A percentile compares a stretch with the other conserved stretches of the same genome.
These are phyloP conservation scores for Mycena polygramma DNA, from an alignment of 768 basidiomycete genomes.

Conservation along the genomic window DNA sequence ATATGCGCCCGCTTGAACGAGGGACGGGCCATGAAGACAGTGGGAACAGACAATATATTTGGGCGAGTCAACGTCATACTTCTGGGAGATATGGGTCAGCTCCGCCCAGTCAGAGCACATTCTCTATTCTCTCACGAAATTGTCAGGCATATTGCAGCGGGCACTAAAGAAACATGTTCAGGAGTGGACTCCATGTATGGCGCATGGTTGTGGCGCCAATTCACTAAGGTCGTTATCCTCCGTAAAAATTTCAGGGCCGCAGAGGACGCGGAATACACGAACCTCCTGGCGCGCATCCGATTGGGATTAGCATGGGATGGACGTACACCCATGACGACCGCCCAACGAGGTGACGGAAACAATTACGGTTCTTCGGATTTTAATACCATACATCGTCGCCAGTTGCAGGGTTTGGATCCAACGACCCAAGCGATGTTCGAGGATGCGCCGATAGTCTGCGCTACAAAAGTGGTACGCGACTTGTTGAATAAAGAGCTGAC, in stretches of 20 bases:
- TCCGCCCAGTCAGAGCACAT: background rate
- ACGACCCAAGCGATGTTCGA: background rate
- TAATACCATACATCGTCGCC: background rate
- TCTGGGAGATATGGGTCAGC: constrained; percentile 21
- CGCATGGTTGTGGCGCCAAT: constrained; percentile 12
- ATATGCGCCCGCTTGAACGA: constrained; percentile 3
- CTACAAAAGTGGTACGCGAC: constrained; percentile 4
- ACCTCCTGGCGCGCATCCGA: constrained; percentile 4
- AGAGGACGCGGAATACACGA: constrained; percentile 8
- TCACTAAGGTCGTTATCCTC: constrained; percentile 1
- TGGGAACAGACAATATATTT: background rate
- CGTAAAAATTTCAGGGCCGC: background rate
- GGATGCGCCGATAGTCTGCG: constrained; percentile 8
- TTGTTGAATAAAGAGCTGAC: background rate
- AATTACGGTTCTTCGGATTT: background rate
- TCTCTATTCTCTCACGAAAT: constrained; percentile 6
- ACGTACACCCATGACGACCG: rapidly evolving
- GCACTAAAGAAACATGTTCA: background rate
- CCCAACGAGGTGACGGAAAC: background rate
- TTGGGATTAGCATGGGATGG: constrained; percentile 4
- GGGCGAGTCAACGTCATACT: background rate
- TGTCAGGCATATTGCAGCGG: background rate
- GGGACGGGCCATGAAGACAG: background rate
- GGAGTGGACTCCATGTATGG: constrained; percentile 7
- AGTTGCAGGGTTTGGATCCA: background rate